Evolutionary conservation across 1,284 basidiomycete genomes (phyloP).

Genomic region (Ustilago vetiveriae): DNA sequence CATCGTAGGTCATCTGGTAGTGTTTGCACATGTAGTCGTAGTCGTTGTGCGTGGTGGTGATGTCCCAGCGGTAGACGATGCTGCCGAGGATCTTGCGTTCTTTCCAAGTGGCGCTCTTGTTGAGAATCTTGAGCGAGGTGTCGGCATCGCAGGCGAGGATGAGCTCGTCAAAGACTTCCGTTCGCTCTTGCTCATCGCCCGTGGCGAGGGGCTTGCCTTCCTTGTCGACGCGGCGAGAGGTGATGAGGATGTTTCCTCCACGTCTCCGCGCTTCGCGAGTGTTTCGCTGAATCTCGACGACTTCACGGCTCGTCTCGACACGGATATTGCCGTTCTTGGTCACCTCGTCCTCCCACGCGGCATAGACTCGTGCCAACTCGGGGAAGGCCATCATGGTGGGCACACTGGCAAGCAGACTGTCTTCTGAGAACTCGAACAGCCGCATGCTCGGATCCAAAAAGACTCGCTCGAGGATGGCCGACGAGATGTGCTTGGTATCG

Average conservation of each 20-base stretch:
- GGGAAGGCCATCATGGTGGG: conserved; percentile 70
- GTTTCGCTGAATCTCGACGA: conserved; percentile 68
- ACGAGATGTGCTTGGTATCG: conserved; percentile 73
- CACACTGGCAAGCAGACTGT: conserved; percentile 68
- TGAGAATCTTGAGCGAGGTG: conserved; percentile 72
- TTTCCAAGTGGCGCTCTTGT: conserved; percentile 72
- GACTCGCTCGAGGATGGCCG: conserved; percentile 73
- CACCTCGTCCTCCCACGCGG: conserved; percentile 70
- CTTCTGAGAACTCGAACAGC: conserved; percentile 56
- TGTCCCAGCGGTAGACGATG: conserved; percentile 72
- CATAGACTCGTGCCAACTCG: conserved; percentile 70
- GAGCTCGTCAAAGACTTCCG: conserved; percentile 74
- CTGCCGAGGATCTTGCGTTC: conserved; percentile 74
- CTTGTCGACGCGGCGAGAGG: conserved; percentile 41
- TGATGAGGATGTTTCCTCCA: conserved; percentile 53
- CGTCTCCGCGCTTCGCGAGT: conserved; percentile 43
- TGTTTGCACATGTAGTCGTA: conserved; percentile 72
- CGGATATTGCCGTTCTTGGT: conserved; percentile 70
- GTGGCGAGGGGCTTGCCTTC: conserved; percentile 41
- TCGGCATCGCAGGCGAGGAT: conserved; percentile 74
- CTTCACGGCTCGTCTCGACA: conserved; percentile 70
- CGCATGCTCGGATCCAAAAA: conserved; percentile 74
- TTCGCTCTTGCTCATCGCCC: conserved; percentile 34
- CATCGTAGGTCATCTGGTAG: conserved; percentile 63
- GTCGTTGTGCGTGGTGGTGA: conserved; percentile 74